These are phyloP conservation scores for Tephrocybe sp. DNA, from an alignment of 768 basidiomycete genomes.

Conservation along the genomic window DNA sequence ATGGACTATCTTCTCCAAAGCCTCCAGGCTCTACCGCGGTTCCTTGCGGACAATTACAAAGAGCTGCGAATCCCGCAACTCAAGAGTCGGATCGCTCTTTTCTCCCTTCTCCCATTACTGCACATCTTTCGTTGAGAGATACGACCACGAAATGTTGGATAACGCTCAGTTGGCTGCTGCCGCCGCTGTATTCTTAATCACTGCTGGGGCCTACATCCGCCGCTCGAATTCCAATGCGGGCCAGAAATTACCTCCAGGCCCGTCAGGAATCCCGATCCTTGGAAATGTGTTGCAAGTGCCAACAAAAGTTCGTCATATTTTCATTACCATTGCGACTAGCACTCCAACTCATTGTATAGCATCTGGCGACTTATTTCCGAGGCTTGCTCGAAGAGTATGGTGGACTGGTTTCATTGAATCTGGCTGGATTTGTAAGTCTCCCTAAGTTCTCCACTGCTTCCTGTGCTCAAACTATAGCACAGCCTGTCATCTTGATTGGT, in stretches of 20 bases:
- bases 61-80: neutral
- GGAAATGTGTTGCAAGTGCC: slow-evolving; percentile 10
- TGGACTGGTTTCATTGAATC: slow-evolving; percentile 6
- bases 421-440: slow-evolving; percentile 4
- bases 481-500: slow-evolving; percentile 4
- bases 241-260: slow-evolving; percentile 2
- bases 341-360: neutral
- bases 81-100: too few species aligned
- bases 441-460: neutral
- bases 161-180: slow-evolving; percentile 1
- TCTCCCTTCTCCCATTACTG: too few species aligned
- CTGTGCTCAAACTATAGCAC: neutral
- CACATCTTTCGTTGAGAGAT: too few species aligned
- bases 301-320: neutral
- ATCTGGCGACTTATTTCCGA: slow-evolving; percentile 7
- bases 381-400: slow-evolving; percentile 2
- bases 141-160: neutral
- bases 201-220: neutral
- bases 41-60: neutral
- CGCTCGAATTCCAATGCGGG: neutral
- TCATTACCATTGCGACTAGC: neutral
- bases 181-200: neutral
- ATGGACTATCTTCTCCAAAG: neutral
- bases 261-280: slow-evolving; percentile 4
- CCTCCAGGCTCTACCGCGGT: neutral